Percentiles rank a stretch among this genome's conserved stretches.
phyloP scores from a whole-genome alignment of 441 rosid species.

The Adansonia gregorii region DNA sequence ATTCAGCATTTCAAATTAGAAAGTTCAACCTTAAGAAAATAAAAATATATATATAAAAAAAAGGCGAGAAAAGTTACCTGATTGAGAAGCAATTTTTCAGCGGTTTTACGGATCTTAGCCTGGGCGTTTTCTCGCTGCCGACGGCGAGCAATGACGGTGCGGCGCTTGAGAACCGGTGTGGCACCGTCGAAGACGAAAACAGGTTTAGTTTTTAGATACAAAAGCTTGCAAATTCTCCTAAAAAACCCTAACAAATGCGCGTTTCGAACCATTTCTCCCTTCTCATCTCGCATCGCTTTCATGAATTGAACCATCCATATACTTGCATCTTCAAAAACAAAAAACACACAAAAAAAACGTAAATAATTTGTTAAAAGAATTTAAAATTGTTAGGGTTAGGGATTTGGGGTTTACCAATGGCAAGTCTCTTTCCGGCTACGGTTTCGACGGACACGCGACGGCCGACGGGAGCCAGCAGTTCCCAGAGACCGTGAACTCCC shows the following conservation, averaged over 20 bases:
- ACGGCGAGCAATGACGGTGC: conserved; percentile 90
- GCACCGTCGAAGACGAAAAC: conserved; percentile 95
- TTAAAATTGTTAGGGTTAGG: conserved; percentile 21
- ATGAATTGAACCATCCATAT: conserved; percentile 98
- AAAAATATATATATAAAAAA: neutral
- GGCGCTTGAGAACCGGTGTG: conserved; percentile 91
- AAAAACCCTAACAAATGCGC: conserved; percentile 94
- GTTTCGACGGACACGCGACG: conserved; percentile 98
- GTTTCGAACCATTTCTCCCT: conserved; percentile 90
- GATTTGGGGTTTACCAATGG: conserved; percentile 59
- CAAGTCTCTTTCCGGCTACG: conserved; percentile 80
- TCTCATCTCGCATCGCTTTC: conserved; percentile 98
- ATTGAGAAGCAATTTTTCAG: conserved; percentile 92
- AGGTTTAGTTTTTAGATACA: conserved; percentile 81
- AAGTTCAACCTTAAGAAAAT: neutral
- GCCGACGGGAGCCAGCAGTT: conserved; percentile 88
- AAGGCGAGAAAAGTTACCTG: conserved; percentile 45
- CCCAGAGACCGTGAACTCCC: conserved; percentile 99
- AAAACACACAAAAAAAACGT: neutral
- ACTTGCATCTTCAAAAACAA: conserved; percentile 70
- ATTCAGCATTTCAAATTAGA: neutral
- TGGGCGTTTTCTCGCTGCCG: conserved; percentile 93
- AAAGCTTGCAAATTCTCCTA: conserved; percentile 85
- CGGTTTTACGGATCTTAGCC: conserved; percentile 87
- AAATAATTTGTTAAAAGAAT: neutral